Conservation (phyloP, 2,329 filamentous ascomycete genomes). For the Plectosphaerella cucumerina region DNA sequence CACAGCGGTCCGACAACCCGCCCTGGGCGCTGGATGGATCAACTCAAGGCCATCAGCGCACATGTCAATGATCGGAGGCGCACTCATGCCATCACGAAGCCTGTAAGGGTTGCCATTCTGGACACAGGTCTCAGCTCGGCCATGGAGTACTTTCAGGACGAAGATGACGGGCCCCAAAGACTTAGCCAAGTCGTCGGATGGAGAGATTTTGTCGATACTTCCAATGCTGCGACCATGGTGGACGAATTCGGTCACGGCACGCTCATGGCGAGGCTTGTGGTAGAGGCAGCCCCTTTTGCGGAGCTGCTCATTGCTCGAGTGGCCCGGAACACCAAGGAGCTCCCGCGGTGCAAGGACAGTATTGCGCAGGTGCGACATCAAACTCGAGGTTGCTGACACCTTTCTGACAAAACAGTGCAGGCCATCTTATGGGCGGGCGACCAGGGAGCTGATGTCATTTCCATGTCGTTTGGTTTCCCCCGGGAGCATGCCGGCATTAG, state of each 20-base stretch:
- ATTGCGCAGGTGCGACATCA: background rate
- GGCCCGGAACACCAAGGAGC: background rate
- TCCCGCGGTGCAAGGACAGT: background rate
- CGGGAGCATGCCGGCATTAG: conserved; percentile 3
- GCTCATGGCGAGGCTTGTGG: conserved; percentile 1
- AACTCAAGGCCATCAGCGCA: background rate
- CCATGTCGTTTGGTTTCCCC: conserved; percentile 19
- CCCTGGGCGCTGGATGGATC: background rate
- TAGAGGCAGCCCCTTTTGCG: background rate
- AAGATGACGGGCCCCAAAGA: background rate
- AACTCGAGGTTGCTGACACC: background rate
- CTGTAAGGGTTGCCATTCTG: background rate
- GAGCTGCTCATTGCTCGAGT: conserved; percentile 1
- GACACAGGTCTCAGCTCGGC: background rate
- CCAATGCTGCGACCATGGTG: background rate
- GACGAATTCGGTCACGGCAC: conserved; percentile 2
- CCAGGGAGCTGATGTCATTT: conserved; percentile 18
- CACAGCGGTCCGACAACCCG: background rate
- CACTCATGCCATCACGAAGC: background rate
- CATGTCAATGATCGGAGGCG: background rate
- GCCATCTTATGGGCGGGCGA: conserved; percentile 17
- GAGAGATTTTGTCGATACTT: background rate
- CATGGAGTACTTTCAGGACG: background rate
- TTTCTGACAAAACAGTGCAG: conserved; percentile 2
- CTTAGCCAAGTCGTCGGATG: background rate